phyloP scores from a whole-genome alignment of 202 grass and related monocot genomes.

The Sporobolus alterniflorus region DNA sequence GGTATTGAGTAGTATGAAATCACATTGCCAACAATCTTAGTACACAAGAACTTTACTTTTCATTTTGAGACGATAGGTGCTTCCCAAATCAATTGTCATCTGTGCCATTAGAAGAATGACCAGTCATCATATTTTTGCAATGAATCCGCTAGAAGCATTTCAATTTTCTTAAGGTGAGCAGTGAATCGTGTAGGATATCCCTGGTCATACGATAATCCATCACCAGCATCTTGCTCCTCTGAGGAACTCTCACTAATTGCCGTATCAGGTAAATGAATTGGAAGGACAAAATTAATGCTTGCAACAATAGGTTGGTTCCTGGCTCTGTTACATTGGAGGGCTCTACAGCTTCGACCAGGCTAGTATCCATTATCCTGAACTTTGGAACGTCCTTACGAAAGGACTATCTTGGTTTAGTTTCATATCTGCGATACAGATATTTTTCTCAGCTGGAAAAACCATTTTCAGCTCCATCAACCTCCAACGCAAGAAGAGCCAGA shows the following conservation, averaged over 20 bases:
- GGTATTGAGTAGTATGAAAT: conserved; percentile 85
- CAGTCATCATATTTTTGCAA: conserved; percentile 36
- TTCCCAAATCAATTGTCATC: conserved; percentile 39
- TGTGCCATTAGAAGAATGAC: conserved; percentile 42
- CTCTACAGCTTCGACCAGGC: conserved; percentile 64
- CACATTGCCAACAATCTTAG: conserved; percentile 63
- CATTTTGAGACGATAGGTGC: conserved; percentile 41
- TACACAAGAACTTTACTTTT: conserved; percentile 61
- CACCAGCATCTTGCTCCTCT: conserved; percentile 51
- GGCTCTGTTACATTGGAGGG: conserved; percentile 66
- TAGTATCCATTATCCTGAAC: conserved; percentile 93
- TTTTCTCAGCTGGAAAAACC: conserved; percentile 32
- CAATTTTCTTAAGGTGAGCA: conserved; percentile 32
- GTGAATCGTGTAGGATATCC: conserved; percentile 26
- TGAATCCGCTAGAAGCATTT: conserved; percentile 39
- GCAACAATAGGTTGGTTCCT: conserved; percentile 72
- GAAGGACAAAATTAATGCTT: conserved; percentile 43
- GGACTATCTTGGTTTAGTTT: conserved; percentile 43
- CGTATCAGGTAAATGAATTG: conserved; percentile 31
- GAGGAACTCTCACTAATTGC: conserved; percentile 58
- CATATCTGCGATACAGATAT: conserved; percentile 29
- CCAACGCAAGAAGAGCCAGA: conserved; percentile 71
- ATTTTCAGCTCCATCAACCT: conserved; percentile 42
- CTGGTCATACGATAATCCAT: conserved; percentile 44
- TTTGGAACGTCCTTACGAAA: conserved; percentile 62